Evolutionary conservation across 331 rosid genomes (phyloP).

Genomic region (Malus hybrid): DNA sequence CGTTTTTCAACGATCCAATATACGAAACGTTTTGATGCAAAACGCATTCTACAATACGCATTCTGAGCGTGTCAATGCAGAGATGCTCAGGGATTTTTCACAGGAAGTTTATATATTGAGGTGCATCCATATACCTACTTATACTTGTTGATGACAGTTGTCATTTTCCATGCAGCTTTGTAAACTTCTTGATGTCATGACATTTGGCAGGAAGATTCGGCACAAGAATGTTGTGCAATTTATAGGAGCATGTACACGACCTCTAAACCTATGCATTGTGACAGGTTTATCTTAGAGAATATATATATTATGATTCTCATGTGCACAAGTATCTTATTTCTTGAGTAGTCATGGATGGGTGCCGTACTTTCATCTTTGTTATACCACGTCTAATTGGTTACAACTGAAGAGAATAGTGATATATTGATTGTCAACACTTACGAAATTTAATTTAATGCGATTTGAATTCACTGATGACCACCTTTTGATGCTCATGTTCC

Average conservation of each 20-base stretch:
- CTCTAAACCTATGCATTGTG: conserved; percentile 89
- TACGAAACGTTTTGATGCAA: too few relatives aligned
- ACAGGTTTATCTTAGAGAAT: conserved; percentile 49
- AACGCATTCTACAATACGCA: too few relatives aligned
- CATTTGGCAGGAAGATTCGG: conserved; percentile 62
- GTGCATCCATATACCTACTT: too few relatives aligned
- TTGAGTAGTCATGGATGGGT: not conserved
- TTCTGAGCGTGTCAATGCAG: too few relatives aligned
- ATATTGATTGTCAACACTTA: conserved; percentile 14
- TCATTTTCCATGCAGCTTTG: too few relatives aligned
- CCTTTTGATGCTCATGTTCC: conserved; percentile 30
- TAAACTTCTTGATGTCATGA: too few relatives aligned
- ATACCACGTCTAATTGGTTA: not conserved
- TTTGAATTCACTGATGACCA: conserved; percentile 18
- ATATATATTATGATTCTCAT: conserved; percentile 4
- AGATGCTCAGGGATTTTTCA: too few relatives aligned
- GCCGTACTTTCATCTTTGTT: not conserved
- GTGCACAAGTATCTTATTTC: conserved; percentile 3
- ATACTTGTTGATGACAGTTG: too few relatives aligned
- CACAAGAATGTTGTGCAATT: conserved; percentile 99
- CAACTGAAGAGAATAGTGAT: not conserved
- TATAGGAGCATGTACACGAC: conserved; percentile 89
- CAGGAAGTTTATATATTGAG: too few relatives aligned
- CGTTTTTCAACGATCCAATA: too few relatives aligned
- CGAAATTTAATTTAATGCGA: not conserved